Conservation (phyloP, 352 stramenopile genomes). For the Globisporangium splendens region DNA sequence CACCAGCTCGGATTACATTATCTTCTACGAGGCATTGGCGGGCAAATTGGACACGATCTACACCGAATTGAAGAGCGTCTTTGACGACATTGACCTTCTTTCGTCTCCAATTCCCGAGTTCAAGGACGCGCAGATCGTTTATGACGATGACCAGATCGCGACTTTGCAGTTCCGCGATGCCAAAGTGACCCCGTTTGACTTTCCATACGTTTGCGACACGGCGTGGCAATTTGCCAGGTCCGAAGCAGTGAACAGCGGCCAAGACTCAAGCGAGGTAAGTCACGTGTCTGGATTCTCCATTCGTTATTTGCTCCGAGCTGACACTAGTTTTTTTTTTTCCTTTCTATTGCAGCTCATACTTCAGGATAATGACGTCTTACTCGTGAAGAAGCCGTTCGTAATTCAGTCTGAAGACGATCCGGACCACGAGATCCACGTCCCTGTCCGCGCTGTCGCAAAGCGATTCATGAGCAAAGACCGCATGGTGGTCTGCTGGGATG, state of each 20-base stretch:
- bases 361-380: slow-evolving; percentile 7
- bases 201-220: slow-evolving; percentile 2
- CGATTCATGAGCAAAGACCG: slow-evolving; percentile 10
- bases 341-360: slow-evolving; percentile 1
- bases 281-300: too few relatives aligned
- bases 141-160: neutral
- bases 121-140: slow-evolving; percentile 3
- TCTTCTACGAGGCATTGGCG: slow-evolving; percentile 2
- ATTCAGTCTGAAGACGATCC: neutral
- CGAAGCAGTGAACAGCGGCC: slow-evolving; percentile 1
- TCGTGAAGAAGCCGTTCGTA: slow-evolving; percentile 10
- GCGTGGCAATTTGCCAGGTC: neutral
- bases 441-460: slow-evolving; percentile 5
- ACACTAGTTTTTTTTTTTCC: too few relatives aligned
- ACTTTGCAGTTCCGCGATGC: slow-evolving; percentile 11
- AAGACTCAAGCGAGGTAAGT: neutral
- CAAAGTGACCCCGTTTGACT: slow-evolving; percentile 12
- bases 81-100: neutral
- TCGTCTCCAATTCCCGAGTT: neutral
- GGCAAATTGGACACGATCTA: slow-evolving; percentile 11
- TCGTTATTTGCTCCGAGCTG: too few relatives aligned
- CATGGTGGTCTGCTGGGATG: slow-evolving; percentile 9
- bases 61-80: slow-evolving; percentile 4
- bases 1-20: slow-evolving; percentile 1
- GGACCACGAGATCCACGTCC: slow-evolving; percentile 1